Base-by-base conservation (phyloP, 495 filamentous ascomycete species). In the Xylaria venustula region DNA sequence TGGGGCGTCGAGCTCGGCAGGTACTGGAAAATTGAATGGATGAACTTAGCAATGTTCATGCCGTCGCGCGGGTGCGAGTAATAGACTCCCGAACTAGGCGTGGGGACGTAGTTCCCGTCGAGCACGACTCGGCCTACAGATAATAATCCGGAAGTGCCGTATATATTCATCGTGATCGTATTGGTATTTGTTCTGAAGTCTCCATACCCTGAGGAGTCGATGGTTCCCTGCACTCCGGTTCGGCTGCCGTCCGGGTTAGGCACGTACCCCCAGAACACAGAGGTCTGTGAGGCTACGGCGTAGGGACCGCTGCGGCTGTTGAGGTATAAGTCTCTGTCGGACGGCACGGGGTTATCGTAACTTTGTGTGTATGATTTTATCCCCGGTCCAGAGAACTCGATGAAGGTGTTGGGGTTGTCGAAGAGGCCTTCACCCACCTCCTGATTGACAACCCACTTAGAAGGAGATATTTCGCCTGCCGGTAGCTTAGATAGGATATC, bases 371-470 rank as follows among this genome's bases (percentile, higher is more conserved):
- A 78, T 14, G 76, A 74, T 45, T 71, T 36, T 41, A 77, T 64
- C 8, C 63, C 60, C 14, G 73, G 68, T 7, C 54, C 58, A 3
- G 63, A 62, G 17, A 78, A 58, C 45, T 77, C 75, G 62, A 78
- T 73, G 60, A 70, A 78, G n/a, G 75, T 78, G 36, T 78, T 78
- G 7, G 75, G 75, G 56, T 78, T 78, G 53, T 78, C 75, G 53
- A 78, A 78, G 46, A 78, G 72, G 40, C 69, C 68, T 30, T 64
- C 64, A 22, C 75, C 75, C 19, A 78, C 68, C 22, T 61, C 66
- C 9, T 67, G 64, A 59, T 74, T 76, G 57, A 73, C 64, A 34
- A 78, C 69, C 73, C 73, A 78, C 41, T 53, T 50, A 2, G 65
- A 55, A 17, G 60, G n/a, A 0, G 69, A 41, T 12, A 67, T n/a